Evolutionary conservation across 108 stramenopile species (phyloP), one percentile per base, ranked within the genome.

Genomic region (Cyclostephanos tholiformis): DNA sequence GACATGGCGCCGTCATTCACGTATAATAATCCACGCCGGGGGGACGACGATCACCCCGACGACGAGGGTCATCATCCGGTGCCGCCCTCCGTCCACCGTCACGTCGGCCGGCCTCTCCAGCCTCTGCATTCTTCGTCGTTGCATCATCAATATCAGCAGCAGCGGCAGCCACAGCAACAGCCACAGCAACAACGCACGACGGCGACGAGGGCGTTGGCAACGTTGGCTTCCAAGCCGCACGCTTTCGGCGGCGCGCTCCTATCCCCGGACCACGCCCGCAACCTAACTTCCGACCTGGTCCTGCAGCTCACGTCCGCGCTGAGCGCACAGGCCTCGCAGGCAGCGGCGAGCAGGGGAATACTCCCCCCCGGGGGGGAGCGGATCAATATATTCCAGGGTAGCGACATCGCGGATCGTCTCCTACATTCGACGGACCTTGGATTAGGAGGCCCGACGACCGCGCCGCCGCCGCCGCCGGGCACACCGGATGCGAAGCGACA

Each of bases 161-260:
- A n/a, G 11, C 63, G 3, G 44, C 44, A 16, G 16, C 44, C 14
- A 4, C 44, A 46, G 44, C 44, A 46, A 14, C 35, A 69, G 14
- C 49, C 25, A 4, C 30, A 48, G n/a, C 50, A 51, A 26, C 20
- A 46, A 4, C 65, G 50, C 14, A 16, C 44, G 44, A 46, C 9
- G 41, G 0, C 41, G 41, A 41, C 12, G 32, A 19, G 25, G 29
- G 2, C n/a, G 23, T 30, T n/a, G 36, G 6, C 41, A 12, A 12
- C 41, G 41, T 29, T 82, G 51, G 86, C 93, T 16, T 86, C 89
- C 35, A 94, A 94, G 56, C 93, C 93, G 0, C 90, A 94, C 69
- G 83, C 91, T 6, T 94, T 94, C 57, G 85, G 83, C 12, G 93
- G 93, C 10, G 90, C 93, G 6, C 87, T 94, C 17, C 58, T 94